Evolutionary conservation across 805 yeast genomes (phyloP).

Genomic region (Starmerella sp.): DNA sequence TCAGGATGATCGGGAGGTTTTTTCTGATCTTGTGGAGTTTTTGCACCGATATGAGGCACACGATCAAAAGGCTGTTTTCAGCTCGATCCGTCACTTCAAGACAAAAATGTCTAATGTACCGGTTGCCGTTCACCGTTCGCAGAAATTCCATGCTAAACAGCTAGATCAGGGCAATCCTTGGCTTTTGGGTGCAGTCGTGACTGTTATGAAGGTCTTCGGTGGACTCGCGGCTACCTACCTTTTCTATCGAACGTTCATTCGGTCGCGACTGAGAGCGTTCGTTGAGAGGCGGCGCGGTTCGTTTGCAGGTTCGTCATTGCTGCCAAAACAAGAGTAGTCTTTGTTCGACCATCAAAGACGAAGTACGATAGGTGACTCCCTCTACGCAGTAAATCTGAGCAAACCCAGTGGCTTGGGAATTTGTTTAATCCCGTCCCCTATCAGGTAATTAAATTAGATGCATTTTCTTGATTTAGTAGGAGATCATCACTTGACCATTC

Average conservation of each 20-base stretch:
- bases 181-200: neutral
- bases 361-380: neutral
- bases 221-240: neutral
- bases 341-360: neutral
- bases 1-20: slow-evolving; percentile 9
- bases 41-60: slow-evolving; percentile 7
- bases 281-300: neutral
- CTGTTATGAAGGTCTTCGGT: neutral
- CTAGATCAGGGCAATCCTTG: no score
- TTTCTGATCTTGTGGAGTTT: slow-evolving; percentile 9
- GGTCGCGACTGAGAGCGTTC: neutral
- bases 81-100: slow-evolving; percentile 10
- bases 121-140: slow-evolving; percentile 6
- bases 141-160: slow-evolving; percentile 10
- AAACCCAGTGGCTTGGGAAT: neutral
- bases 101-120: slow-evolving; percentile 3
- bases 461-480: no score
- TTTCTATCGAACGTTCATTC: slow-evolving; percentile 2
- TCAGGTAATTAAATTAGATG: no score
- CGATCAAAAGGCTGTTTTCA: slow-evolving; percentile 10
- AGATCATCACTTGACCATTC: no score
- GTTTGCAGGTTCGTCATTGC: neutral
- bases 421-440: neutral
- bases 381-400: neutral
- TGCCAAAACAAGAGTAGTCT: slow-evolving; percentile 4